These are phyloP conservation scores for Gossypium turneri DNA, from an alignment of 345 rosid species.

Conservation along the genomic window DNA sequence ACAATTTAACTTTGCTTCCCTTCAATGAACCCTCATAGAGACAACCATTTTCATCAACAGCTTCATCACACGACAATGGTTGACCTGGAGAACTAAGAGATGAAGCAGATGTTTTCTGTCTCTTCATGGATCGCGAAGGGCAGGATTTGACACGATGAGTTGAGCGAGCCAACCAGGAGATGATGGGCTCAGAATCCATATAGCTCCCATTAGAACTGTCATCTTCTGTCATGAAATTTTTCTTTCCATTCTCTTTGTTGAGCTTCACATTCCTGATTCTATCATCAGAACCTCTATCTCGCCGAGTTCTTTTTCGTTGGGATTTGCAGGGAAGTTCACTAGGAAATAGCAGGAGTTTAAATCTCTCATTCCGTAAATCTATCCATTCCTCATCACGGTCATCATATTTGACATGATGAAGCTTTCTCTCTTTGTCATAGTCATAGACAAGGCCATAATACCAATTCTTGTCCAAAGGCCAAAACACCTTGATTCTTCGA, in stretches of 20 bases:
- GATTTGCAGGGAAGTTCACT: slow-evolving; percentile 65
- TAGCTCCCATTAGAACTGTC: slow-evolving; percentile 41
- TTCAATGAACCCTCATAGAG: slow-evolving; percentile 26
- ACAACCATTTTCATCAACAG: slow-evolving; percentile 26
- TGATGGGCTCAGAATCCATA: slow-evolving; percentile 88
- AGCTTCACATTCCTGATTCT: slow-evolving; percentile 34
- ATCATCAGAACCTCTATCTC: slow-evolving; percentile 40
- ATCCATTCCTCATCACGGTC: slow-evolving; percentile 99
- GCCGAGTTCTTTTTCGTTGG: slow-evolving; percentile 38
- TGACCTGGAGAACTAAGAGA: slow-evolving; percentile 13
- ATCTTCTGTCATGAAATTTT: slow-evolving; percentile 40
- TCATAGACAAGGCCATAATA: slow-evolving; percentile 75
- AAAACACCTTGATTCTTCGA: slow-evolving; percentile 70
- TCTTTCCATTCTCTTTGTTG: slow-evolving; percentile 38
- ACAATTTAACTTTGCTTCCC: slow-evolving; percentile 26
- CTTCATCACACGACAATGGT: slow-evolving; percentile 23
- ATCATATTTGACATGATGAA: slow-evolving; percentile 42
- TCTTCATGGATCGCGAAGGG: slow-evolving; percentile 43
- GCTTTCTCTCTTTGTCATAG: slow-evolving; percentile 17
- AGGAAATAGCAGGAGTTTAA: slow-evolving; percentile 79
- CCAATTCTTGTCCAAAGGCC: slow-evolving; percentile 97
- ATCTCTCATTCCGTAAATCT: slow-evolving; percentile 70
- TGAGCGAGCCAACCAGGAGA: slow-evolving; percentile 83
- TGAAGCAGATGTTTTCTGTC: slow-evolving; percentile 38
- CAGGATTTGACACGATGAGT: slow-evolving; percentile 52